Evolutionary conservation across 306 rosid species (phyloP).

Genomic region (Begonia loranthoides): DNA sequence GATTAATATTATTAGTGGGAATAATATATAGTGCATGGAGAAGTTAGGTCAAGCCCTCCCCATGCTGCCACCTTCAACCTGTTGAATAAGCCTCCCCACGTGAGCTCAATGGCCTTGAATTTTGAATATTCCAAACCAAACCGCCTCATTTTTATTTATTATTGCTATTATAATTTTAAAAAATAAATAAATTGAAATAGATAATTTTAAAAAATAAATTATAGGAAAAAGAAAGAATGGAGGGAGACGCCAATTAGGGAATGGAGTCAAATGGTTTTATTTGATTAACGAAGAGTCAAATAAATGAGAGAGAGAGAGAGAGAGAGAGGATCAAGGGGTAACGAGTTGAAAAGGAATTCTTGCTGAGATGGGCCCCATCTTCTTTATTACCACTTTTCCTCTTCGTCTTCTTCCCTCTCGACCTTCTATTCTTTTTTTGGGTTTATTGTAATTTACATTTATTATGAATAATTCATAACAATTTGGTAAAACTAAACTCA

Average conservation of each 20-base stretch:
- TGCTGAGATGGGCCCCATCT: neutral
- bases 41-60: conserved; percentile 11
- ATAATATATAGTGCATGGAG: conserved; percentile 7
- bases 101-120: conserved; percentile 8
- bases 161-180: neutral
- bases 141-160: neutral
- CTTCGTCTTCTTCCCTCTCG: neutral
- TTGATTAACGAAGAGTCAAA: no score
- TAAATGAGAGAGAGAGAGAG: neutral
- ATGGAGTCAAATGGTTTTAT: no score
- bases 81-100: conserved; percentile 14
- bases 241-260: no score
- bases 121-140: conserved; percentile 22
- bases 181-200: no score
- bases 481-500: neutral
- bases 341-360: neutral
- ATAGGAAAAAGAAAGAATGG: neutral
- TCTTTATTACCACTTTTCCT: neutral
- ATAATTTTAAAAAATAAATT: neutral
- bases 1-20: neutral
- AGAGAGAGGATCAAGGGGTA: neutral
- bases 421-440: neutral
- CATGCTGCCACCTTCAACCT: neutral
- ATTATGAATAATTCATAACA: neutral
- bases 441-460: neutral